Base-by-base conservation (phyloP, 257 asterid genomes). In the Solanum corneliomulleri region DNA sequence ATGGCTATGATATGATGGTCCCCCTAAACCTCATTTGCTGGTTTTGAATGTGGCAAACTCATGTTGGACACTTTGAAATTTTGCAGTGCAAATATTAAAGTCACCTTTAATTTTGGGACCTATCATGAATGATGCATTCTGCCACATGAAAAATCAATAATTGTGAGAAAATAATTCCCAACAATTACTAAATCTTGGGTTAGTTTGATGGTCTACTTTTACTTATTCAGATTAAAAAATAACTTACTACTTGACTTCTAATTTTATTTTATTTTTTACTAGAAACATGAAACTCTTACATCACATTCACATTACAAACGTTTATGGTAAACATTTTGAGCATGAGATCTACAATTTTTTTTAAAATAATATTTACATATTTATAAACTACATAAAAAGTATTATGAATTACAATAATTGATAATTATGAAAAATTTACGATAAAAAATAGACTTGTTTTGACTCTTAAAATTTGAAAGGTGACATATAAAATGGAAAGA, bases 21-120 rank as follows among this genome's bases (percentile, higher is more conserved):
- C 85, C 85, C 69, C 25, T 47, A 80, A 80, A 80, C 69, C 85
- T 80, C 44, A 80, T 80, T 80, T 80, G 85, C 85, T 80, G 69
- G 85, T 47, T 80, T 80, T 80, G 85, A 80, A 80, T 80, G 85
- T 80, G 69, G 49, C 85, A 80, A 80, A 80, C 85, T 80, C 85
- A 80, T 47, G 85, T 31, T 80, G 69, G 85, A 47, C 45, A 49
- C 69, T 80, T 80, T 80, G 85, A 80, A 80, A 29, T 18, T 45
- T 29, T 49, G 85, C 68, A 47, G 29, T 29, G 20, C 45, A 47
- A 47, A 80, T 80, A 47, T 80, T 80, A 15, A 80, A 47, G 69
- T 27, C 69, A 29, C 85, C 85, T 80, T 80, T 80, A 80, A 80
- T 29, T 80, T 80, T 80, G 69, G 85, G 85, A 80, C 85, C 85